A percentile compares a stretch with the other conserved stretches of the same genome.
Conservation (phyloP, 176 grass and related monocot species). For the Triticum monococcum region DNA sequence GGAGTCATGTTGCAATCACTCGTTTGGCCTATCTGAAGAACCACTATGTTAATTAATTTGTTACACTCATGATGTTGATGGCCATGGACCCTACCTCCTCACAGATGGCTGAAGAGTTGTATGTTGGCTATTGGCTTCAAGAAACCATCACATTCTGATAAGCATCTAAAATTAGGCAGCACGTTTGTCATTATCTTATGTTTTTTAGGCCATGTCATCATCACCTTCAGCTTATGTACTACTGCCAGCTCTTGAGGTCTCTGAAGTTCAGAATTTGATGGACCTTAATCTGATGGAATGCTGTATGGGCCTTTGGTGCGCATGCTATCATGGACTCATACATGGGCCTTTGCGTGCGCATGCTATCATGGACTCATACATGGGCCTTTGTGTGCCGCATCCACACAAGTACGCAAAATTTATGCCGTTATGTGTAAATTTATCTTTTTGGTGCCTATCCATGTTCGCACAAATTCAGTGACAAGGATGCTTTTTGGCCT, state of each 20-base stretch:
- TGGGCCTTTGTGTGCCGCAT: too few species aligned
- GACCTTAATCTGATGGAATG: neutral
- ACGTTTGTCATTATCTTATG: too few species aligned
- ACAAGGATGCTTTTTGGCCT: neutral
- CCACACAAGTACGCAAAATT: too few species aligned
- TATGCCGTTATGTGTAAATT: too few species aligned
- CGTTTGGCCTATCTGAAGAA: slow-evolving; percentile 19
- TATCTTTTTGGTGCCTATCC: too few species aligned
- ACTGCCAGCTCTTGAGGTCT: neutral
- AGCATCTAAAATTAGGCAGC: slow-evolving; percentile 12
- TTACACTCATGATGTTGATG: neutral
- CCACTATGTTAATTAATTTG: slow-evolving; percentile 14
- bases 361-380: neutral
- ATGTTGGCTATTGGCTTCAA: neutral
- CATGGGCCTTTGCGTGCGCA: neutral
- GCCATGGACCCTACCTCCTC: neutral
- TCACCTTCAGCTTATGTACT: neutral
- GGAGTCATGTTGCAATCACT: neutral
- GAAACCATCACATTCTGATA: neutral
- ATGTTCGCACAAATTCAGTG: neutral
- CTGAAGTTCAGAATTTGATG: neutral
- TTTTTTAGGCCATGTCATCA: too few species aligned
- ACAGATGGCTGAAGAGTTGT: neutral
- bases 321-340: neutral
- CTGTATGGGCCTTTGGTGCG: neutral